Base-by-base conservation (phyloP, 305 asterid genomes). In the Fraxinus greggii region DNA sequence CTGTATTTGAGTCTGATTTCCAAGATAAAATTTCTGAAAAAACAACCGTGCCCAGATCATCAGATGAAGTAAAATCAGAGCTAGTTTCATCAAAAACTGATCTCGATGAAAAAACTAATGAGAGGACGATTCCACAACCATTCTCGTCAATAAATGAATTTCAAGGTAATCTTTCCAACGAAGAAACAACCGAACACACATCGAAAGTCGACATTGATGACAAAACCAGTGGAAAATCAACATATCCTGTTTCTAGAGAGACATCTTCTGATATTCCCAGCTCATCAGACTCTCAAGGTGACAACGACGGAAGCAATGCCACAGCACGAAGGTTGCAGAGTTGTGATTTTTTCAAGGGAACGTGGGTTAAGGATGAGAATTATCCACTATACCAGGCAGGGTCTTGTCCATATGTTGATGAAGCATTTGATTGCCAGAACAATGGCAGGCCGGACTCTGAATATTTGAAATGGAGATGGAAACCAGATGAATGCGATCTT, bases 381-480 rank as follows among this genome's bases (percentile, higher is more conserved):
- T 91, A 90, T 81, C 98, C 98, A 23, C 86, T 92, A 65, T 96
- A 92, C 82, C 79, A 33, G 1, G 90, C 94, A 3, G 95, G 98
- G 36, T 85, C 93, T 83, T 96, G 99, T 83, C 98, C 98, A 1
- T 94, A 92, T 63, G 98, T 96, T 8, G 98, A 96, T 73, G 99
- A 92, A 42, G 98, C 87, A 79, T 96, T 88, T 82, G 95, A 93
- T 86, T 96, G 99, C 45, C 97, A 91, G 87, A 83, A 81, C 70
- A 94, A 96, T 72, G 97, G 98, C 45, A 92, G 98, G 90, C 94
- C 92, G 1, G 98, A 96, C 42, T 90, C 90, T 26, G 92, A 83
- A 17, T 94, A 96, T 82, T 78, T 92, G 32, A 92, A 93, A 63
- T 93, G 98, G 98, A 88, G 93, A 85, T 96, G 99, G 99, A 91